These are phyloP conservation scores for Tilletiopsis washingtonensis DNA, from an alignment of 1,284 basidiomycete genomes.

Conservation along the genomic window DNA sequence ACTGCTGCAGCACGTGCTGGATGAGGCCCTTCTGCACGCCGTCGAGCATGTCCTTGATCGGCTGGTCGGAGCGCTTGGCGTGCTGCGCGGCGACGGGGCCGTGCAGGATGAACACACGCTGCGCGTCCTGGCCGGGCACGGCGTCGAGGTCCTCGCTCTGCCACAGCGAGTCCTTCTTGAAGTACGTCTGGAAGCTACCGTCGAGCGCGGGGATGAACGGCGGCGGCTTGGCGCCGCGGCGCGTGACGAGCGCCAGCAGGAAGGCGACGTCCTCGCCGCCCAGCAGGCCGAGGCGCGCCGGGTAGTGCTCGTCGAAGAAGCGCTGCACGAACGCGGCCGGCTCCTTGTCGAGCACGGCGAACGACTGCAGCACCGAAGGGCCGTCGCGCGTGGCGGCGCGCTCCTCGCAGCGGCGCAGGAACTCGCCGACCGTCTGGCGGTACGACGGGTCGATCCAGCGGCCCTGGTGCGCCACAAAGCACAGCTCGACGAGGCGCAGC, in stretches of 20 bases:
- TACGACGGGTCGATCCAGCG: constrained; percentile 93
- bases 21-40: constrained; percentile 74
- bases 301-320: constrained; percentile 76
- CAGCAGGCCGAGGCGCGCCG: constrained; percentile 74
- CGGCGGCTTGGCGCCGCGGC: constrained; percentile 93
- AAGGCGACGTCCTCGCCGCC: constrained; percentile 91
- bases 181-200: constrained; percentile 83
- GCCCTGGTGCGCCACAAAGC: constrained; percentile 82
- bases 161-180: constrained; percentile 99
- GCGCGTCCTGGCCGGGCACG: constrained; percentile 84
- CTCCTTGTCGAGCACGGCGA: constrained; percentile 74
- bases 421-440: constrained; percentile 90
- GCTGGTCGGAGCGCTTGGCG: constrained; percentile 79
- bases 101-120: constrained; percentile 94
- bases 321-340: constrained; percentile 60
- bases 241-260: constrained; percentile 88
- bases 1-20: constrained; percentile 68
- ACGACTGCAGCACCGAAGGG: constrained; percentile 59
- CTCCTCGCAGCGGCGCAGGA: constrained; percentile 85
- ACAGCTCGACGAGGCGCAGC: constrained; percentile 78
- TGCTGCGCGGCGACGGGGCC: constrained; percentile 90
- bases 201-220: constrained; percentile 98
- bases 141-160: constrained; percentile 96
- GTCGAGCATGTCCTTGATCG: constrained; percentile 82
- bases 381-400: constrained; percentile 53